Conservation (phyloP, 352 stramenopile genomes). For the Globisporangium nagaii region DNA sequence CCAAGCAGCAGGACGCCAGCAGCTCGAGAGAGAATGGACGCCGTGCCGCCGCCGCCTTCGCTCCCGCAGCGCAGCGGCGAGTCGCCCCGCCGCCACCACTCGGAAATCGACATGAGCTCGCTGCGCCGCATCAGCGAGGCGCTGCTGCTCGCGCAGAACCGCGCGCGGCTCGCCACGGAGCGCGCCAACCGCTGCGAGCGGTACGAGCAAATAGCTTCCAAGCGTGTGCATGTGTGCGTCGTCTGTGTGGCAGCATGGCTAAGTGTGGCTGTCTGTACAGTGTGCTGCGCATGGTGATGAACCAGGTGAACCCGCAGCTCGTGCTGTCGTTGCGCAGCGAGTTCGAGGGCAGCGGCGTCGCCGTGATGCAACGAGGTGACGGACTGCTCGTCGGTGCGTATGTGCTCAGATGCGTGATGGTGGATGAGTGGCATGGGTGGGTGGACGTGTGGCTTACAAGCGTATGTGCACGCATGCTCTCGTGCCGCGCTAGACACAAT, state of each 20-base stretch:
- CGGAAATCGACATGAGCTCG: conserved; percentile 49
- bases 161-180: conserved; percentile 48
- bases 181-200: conserved; percentile 60
- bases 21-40: not conserved
- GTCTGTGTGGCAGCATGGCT: not conserved
- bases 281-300: conserved; percentile 14
- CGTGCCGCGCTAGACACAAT: not conserved
- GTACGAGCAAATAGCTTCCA: conserved; percentile 24
- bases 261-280: conserved; percentile 6
- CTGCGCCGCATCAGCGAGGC: conserved; percentile 64
- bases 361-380: conserved; percentile 2
- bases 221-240: not conserved
- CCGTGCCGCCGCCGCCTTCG: too few species aligned
- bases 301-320: conserved; percentile 12
- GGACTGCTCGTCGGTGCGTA: not conserved
- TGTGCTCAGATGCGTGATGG: not conserved
- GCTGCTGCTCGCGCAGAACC: conserved; percentile 66
- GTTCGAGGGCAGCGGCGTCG: conserved; percentile 1
- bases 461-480: not conserved
- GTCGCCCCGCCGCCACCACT: conserved; percentile 28
- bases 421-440: not conserved
- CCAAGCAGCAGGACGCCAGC: not conserved
- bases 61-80: conserved; percentile 3
- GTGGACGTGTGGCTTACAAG: not conserved
- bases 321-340: conserved; percentile 11